These are phyloP conservation scores for Thelonectria discophora DNA, from an alignment of 2,329 filamentous ascomycete genomes.

Conservation along the genomic window DNA sequence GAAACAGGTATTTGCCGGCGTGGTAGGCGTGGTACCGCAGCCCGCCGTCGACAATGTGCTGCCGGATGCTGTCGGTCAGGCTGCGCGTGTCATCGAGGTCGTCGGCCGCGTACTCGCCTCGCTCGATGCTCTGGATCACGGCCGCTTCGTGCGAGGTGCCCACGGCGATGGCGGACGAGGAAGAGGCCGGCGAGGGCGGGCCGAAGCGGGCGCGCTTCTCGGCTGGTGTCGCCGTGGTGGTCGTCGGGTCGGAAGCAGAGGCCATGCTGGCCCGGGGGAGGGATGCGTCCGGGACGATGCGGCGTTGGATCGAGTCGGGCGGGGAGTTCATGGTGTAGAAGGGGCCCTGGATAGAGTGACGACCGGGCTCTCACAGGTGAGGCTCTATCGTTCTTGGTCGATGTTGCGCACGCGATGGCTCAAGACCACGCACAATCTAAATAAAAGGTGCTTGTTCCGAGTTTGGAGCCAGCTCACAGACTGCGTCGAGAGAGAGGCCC, in stretches of 20 bases:
- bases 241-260: neutral
- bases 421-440: neutral
- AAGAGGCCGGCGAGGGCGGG: slow-evolving; percentile 43
- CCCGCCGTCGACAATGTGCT: slow-evolving; percentile 54
- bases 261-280: slow-evolving; percentile 14
- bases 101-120: slow-evolving; percentile 42
- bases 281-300: slow-evolving; percentile 2
- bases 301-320: slow-evolving; percentile 34
- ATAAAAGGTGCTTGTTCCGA: neutral
- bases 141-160: slow-evolving; percentile 43
- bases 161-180: slow-evolving; percentile 44
- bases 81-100: slow-evolving; percentile 51
- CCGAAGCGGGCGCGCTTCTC: slow-evolving; percentile 17
- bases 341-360: neutral
- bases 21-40: slow-evolving; percentile 54
- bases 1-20: slow-evolving; percentile 54
- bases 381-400: neutral
- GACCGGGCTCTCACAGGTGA: neutral
- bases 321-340: slow-evolving; percentile 37
- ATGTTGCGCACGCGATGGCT: neutral
- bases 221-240: neutral
- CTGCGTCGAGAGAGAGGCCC: neutral
- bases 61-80: slow-evolving; percentile 54
- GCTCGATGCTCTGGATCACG: slow-evolving; percentile 46
- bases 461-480: neutral